Conservation (phyloP, 495 filamentous ascomycete species). For the Xylaria nigripes region DNA sequence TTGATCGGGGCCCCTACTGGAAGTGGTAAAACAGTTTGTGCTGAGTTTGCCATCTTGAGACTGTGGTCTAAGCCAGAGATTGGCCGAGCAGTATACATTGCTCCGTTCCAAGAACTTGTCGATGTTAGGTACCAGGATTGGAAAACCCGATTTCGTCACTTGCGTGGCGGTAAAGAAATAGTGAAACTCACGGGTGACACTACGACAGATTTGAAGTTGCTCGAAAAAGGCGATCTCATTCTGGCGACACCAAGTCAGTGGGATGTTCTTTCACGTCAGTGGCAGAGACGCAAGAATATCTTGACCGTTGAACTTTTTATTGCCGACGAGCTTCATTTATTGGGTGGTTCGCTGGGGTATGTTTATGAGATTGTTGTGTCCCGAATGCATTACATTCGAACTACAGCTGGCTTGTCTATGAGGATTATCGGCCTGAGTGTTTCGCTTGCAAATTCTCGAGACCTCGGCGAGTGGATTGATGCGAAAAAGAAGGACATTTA, state of each 20-base stretch:
- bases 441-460: constrained; percentile 83
- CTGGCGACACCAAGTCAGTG: constrained; percentile 89
- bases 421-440: constrained; percentile 88
- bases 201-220: constrained; percentile 78
- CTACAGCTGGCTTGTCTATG: constrained; percentile 76
- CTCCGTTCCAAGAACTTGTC: constrained; percentile 91
- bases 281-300: constrained; percentile 92
- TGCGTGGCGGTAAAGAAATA: constrained; percentile 82
- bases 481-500: constrained; percentile 97
- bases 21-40: constrained; percentile 93
- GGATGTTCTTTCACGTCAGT: constrained; percentile 91
- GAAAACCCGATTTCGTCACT: constrained; percentile 60
- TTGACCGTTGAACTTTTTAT: constrained; percentile 88
- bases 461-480: constrained; percentile 97
- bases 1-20: constrained; percentile 85
- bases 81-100: constrained; percentile 86
- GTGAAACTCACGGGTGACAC: constrained; percentile 93
- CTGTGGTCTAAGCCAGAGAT: constrained; percentile 71
- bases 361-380: constrained; percentile 94
- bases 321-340: constrained; percentile 90
- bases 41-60: constrained; percentile 82
- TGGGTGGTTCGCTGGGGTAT: constrained; percentile 85
- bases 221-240: constrained; percentile 84
- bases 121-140: constrained; percentile 75
- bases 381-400: constrained; percentile 92